Evolutionary conservation across 2,329 filamentous ascomycete species (phyloP), one percentile per base, ranked within the genome.

Genomic region (Aspergillus brasiliensis): DNA sequence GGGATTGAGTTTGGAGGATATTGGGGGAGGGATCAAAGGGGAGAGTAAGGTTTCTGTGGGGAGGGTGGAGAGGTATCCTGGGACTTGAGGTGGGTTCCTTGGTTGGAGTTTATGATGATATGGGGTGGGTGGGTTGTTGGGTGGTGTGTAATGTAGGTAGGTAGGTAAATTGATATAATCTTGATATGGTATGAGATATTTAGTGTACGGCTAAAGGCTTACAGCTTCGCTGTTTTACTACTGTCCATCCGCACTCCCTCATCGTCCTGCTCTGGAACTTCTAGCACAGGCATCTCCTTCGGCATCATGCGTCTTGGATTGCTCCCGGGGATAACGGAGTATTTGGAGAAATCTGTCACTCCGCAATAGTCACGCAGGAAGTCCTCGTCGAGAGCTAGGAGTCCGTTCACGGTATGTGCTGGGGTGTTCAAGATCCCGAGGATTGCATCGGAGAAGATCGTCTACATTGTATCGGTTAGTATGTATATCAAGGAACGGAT

Each of bases 401-500:
- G 76, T 0, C 91, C 92, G 71, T 91, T 96, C 21, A 95, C 88
- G 4, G 75, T 74, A 0, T 78, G 63, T 0, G 85, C 77, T 0
- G 88, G 85, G 0, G 88, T 83, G 8, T 77, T 73, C 1, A 95
- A 79, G 75, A 96, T 89, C 1, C 84, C 89, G 1, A 94, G 75
- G 17, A 96, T 86, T 1, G 91, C 91, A 69, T 93, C 90, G 0
- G 90, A 91, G 76, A 91, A 96, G 62, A 96, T 89, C 5, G 84
- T 86, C 62, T 83, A 7, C 13, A 3, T 4, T 71, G 7, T 28
- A 42, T 47, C 54, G 19, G 19, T 17, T 17, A 51, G 42, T 8
- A 46, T 13, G 11, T 17, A 56, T 13, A 27, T 42, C 15, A 17
- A 10, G 6, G 48, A 21, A 15, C 8, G 31, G 6, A n/a, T 8